Evolutionary conservation across 768 basidiomycete genomes (phyloP).

Genomic region (Tylopilus plumbeoviolaceoides): DNA sequence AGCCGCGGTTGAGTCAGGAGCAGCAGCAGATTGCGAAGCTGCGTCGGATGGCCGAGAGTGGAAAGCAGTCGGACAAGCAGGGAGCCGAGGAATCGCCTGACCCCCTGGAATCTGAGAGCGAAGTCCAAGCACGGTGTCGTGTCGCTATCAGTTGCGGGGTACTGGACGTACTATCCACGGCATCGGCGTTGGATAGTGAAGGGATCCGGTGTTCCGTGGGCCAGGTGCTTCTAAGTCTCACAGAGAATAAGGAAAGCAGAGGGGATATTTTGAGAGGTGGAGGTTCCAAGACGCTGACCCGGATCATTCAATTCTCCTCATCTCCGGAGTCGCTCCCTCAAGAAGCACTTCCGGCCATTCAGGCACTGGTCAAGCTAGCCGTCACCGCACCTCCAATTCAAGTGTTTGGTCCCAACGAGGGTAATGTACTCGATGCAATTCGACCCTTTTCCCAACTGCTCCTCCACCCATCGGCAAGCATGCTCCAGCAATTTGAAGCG

Average conservation of each 20-base stretch:
- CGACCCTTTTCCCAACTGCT: constrained; percentile 75
- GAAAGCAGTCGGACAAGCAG: constrained; percentile 32
- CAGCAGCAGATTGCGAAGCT: constrained; percentile 80
- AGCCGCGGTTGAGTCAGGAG: constrained; percentile 70
- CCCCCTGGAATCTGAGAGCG: constrained; percentile 58
- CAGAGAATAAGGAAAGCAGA: constrained; percentile 75
- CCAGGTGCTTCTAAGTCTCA: constrained; percentile 62
- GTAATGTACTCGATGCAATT: constrained; percentile 76
- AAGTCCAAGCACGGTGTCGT: constrained; percentile 59
- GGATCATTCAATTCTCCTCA: constrained; percentile 51
- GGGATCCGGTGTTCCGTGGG: constrained; percentile 57
- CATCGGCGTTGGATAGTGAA: constrained; percentile 56
- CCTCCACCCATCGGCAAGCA: constrained; percentile 59
- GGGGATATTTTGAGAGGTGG: constrained; percentile 75
- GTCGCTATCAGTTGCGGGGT: constrained; percentile 58
- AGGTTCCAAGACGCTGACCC: constrained; percentile 62
- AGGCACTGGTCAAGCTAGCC: constrained; percentile 88
- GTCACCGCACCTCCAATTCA: constrained; percentile 90
- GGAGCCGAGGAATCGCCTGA: constrained; percentile 28
- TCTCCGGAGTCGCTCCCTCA: constrained; percentile 22
- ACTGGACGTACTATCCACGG: constrained; percentile 57
- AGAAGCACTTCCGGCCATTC: constrained; percentile 55
- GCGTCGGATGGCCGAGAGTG: constrained; percentile 62
- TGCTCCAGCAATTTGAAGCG: constrained; percentile 86
- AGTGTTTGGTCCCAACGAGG: constrained; percentile 84